Evolutionary conservation across 139 green algal genomes (phyloP), one percentile per base, ranked within the genome.

Genomic region (Volvox africanus): DNA sequence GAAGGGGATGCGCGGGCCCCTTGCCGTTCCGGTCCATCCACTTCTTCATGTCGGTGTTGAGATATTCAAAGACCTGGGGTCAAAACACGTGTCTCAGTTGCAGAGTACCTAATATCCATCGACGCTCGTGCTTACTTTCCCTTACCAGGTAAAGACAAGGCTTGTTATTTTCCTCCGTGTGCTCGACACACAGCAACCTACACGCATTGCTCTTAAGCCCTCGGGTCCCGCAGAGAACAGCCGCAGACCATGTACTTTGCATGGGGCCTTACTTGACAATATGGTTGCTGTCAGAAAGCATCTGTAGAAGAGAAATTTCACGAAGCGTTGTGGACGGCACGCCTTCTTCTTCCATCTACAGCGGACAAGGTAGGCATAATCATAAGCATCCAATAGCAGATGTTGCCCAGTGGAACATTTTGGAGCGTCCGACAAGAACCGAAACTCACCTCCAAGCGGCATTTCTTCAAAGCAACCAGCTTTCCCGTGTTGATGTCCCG

Each of bases 401-500:
- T 12, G 14, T 75, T 75, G 67, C 67, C 5, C 5, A 32, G 11
- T 75, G 67, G 22, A 28, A 55, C 44, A 55, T 5, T 55, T 55
- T 55, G 44, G 9, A 55, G 44, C 5, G 5, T 55, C 44, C 44
- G 9, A 55, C 44, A 9, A 55, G 11, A 73, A 12, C 6, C 65
- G 26, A 36, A 5, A 44, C 90, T 20, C 61, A 98, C 97, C 94
- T 99, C 97, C 28, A 99, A 88, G 14, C 97, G 94, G 9, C 97
- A 99, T 96, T 99, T 99, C 95, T 99, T 99, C 88, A 99, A 88
- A 0, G 98, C 98, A 24, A 99, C 98, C 36, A 99, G 87, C 50
- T 95, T 91, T 16, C 97, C 98, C 0, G 95, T 99, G 33, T 91
- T 95, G 44, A 96, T 96, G 88, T 98, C 96, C 24, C 79, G 87